Conservation (phyloP, 2,329 filamentous ascomycete species). For the Diplodia sapinea region DNA sequence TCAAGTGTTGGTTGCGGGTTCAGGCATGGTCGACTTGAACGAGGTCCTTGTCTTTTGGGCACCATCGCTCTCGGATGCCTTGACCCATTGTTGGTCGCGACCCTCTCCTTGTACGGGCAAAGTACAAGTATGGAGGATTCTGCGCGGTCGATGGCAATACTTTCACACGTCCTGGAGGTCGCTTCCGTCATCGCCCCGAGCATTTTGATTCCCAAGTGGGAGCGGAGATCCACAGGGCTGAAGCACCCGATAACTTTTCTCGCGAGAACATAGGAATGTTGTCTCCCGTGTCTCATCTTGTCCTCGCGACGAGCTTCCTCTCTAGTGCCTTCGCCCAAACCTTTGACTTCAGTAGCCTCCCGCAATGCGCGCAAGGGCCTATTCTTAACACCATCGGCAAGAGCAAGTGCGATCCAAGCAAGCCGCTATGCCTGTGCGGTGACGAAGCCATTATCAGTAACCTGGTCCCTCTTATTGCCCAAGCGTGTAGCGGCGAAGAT, state of each 20-base stretch:
- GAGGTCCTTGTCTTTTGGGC: constrained; percentile 4
- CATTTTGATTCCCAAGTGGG: background rate
- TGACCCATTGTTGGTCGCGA: constrained; percentile 9
- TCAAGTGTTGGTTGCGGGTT: constrained; percentile 2
- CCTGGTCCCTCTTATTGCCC: constrained; percentile 2
- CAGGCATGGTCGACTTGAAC: background rate
- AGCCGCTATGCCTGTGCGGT: constrained; percentile 28
- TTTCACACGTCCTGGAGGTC: background rate
- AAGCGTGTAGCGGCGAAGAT: constrained; percentile 13
- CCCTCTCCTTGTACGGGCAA: background rate
- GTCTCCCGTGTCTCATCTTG: constrained; percentile 1
- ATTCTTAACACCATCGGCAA: constrained; percentile 27
- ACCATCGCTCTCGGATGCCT: constrained; percentile 1
- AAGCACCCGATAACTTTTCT: background rate
- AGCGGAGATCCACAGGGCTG: background rate
- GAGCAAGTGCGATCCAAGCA: constrained; percentile 29
- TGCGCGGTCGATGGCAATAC: background rate
- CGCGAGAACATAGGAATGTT: constrained; percentile 19
- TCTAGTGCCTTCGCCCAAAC: background rate
- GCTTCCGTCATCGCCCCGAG: background rate
- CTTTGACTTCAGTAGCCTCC: constrained; percentile 23
- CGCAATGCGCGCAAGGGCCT: constrained; percentile 22
- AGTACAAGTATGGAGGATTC: background rate
- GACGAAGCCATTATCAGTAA: constrained; percentile 9
- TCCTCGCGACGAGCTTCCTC: background rate